These are phyloP conservation scores for Pseudocercospora cruenta DNA, from an alignment of 2,329 filamentous ascomycete species.

Conservation along the genomic window DNA sequence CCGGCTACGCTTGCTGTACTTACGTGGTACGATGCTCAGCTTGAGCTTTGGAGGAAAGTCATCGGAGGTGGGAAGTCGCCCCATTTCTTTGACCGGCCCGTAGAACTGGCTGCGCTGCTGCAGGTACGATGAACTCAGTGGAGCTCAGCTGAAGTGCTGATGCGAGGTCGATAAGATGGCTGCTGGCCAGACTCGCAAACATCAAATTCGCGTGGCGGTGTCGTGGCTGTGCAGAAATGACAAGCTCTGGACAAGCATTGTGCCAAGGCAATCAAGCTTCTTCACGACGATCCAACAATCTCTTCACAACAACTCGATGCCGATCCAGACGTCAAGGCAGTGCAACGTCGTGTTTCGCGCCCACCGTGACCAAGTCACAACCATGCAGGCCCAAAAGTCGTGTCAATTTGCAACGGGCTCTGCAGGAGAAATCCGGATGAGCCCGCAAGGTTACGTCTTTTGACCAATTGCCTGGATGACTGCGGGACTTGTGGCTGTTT, in stretches of 20 bases:
- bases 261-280: conserved; percentile 1
- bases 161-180: background rate
- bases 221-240: background rate
- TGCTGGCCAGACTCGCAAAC: background rate
- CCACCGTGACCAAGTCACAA: background rate
- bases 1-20: conserved; percentile 29
- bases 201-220: background rate
- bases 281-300: background rate
- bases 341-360: conserved; percentile 2
- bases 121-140: conserved; percentile 14
- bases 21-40: conserved; percentile 51
- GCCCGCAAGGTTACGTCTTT: conserved; percentile 1
- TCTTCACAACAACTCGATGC: conserved; percentile 1
- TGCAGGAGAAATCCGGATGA: background rate
- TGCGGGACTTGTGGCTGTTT: conserved; percentile 14
- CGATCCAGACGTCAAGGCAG: conserved; percentile 7
- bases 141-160: conserved; percentile 7
- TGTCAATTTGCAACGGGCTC: conserved; percentile 10
- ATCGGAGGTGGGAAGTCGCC: conserved; percentile 46
- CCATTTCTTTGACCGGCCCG: conserved; percentile 26
- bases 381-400: conserved; percentile 1
- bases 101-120: conserved; percentile 17
- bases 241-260: conserved; percentile 1
- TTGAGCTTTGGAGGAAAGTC: conserved; percentile 49
- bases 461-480: conserved; percentile 15